Conservation (phyloP, 163 green algal genomes). For the Coccomyxa subellipsoidea region DNA sequence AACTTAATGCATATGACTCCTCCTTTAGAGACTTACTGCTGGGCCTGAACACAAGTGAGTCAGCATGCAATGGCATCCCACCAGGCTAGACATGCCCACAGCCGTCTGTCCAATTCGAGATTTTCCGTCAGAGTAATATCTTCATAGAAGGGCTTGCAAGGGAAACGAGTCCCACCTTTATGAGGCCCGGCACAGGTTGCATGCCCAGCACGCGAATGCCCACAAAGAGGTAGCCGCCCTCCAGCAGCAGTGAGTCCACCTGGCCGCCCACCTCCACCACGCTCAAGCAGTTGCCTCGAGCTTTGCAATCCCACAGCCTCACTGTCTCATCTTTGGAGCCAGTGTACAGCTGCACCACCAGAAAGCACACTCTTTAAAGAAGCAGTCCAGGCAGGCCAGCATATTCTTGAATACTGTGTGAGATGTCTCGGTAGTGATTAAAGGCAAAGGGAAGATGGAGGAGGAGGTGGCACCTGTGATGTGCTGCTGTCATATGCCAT, state of each 20-base stretch:
- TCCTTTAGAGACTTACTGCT: no score
- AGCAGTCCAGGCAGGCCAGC: no score
- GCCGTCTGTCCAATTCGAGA: not conserved
- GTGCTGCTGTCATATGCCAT: conserved; percentile 35
- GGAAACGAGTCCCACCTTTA: conserved; percentile 37
- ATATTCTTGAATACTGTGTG: no score
- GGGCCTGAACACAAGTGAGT: no score
- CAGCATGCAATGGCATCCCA: no score
- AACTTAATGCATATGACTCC: no score
- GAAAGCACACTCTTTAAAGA: not conserved
- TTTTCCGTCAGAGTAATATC: not conserved
- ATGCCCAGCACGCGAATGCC: conserved; percentile 40
- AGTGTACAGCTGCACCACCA: conserved; percentile 66
- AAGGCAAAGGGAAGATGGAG: not conserved
- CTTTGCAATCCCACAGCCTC: conserved; percentile 53
- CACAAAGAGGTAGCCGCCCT: conserved; percentile 71
- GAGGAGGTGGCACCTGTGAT: conserved; percentile 46
- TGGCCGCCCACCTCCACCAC: conserved; percentile 61
- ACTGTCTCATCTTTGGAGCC: conserved; percentile 64
- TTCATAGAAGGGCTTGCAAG: no score
- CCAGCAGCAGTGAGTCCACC: conserved; percentile 62
- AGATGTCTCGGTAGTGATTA: no score
- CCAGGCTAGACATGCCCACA: no score
- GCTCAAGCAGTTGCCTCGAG: conserved; percentile 56
- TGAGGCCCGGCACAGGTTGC: conserved; percentile 29